Conservation (phyloP, 768 basidiomycete genomes). For the Suillus occidentalis region DNA sequence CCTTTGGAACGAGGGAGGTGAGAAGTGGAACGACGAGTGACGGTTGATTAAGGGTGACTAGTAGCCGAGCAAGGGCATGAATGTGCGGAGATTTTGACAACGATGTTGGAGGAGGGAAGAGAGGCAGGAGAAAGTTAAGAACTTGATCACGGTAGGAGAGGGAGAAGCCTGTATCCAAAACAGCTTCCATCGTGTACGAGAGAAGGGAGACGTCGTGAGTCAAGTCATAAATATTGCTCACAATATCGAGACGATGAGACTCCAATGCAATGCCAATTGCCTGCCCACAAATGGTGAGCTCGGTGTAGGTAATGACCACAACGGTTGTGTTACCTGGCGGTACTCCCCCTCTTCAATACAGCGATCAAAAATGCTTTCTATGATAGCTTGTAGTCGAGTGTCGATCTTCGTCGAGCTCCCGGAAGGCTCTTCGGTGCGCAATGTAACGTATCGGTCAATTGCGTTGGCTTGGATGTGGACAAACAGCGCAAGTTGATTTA, state of each 20-base stretch:
- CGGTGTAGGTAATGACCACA: neutral
- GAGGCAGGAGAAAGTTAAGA: slow-evolving; percentile 74
- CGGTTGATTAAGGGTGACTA: slow-evolving; percentile 86
- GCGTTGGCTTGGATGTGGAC: slow-evolving; percentile 69
- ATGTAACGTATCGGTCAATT: slow-evolving; percentile 88
- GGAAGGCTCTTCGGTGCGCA: slow-evolving; percentile 55
- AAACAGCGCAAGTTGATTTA: slow-evolving; percentile 1
- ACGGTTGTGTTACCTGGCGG: slow-evolving; percentile 61
- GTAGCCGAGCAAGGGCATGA: slow-evolving; percentile 81
- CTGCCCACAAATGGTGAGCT: slow-evolving; percentile 38
- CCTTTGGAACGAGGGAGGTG: slow-evolving; percentile 64
- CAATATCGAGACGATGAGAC: slow-evolving; percentile 83
- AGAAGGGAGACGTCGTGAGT: slow-evolving; percentile 78
- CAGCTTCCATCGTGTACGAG: slow-evolving; percentile 90
- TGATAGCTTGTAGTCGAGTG: slow-evolving; percentile 74
- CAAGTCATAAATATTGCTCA: slow-evolving; percentile 71
- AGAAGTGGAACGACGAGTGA: slow-evolving; percentile 75
- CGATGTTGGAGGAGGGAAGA: slow-evolving; percentile 76
- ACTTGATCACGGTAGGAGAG: slow-evolving; percentile 84
- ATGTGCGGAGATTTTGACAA: slow-evolving; percentile 76
- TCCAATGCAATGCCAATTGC: slow-evolving; percentile 96
- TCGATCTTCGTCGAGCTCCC: slow-evolving; percentile 66
- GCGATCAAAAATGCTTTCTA: slow-evolving; percentile 84
- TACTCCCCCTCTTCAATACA: slow-evolving; percentile 89
- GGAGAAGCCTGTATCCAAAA: slow-evolving; percentile 86